Evolutionary conservation across 2,329 filamentous ascomycete genomes (phyloP), one percentile per base, ranked within the genome.

Genomic region (Teratosphaeria nubilosa): DNA sequence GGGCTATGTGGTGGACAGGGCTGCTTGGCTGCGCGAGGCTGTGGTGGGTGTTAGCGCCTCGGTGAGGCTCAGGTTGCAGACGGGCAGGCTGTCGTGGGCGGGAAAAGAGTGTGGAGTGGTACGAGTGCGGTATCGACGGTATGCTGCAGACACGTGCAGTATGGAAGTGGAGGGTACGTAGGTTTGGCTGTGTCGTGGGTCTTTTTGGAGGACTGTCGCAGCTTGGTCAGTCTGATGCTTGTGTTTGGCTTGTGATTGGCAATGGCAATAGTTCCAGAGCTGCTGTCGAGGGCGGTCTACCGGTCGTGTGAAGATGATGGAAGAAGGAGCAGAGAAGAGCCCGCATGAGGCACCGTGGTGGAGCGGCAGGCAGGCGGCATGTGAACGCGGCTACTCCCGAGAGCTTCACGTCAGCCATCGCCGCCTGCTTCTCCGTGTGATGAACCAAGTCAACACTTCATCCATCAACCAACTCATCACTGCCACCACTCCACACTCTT

Each of bases 21-120:
- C 7, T n/a, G 13, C 20, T 16, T 25, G 30, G 51, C 20, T 53
- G 48, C 13, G 48, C 31, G 41, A 52, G 54, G 37, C 48, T 37
- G 52, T 34, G 56, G 22, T 50, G 34, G 22, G 41, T 27, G 54
- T 10, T 30, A 2, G 51, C 55, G 56, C 56, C 51, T 57, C 50
- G 11, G 41, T 30, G 55, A 56, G 55, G 55, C 55, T 56, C 55
- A 56, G 20, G 41, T 13, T 22, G 27, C 22, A 22, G 41, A 13
- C 50, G n/a, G n/a, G 10, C 27, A 27, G 50, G 9, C 13, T 22
- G 3, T 25, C 6, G 50, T n/a, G 2, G 14, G 14, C 50, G 20
- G 50, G n/a, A 16, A 22, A 24, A 30, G 51, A 34, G 27, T 11
- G 13, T 30, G 51, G 11, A 30, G 31, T 11, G 25, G 51, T 5